These are phyloP conservation scores for Silene uniflora DNA, from an alignment of 148 eudicot genomes.

Conservation along the genomic window DNA sequence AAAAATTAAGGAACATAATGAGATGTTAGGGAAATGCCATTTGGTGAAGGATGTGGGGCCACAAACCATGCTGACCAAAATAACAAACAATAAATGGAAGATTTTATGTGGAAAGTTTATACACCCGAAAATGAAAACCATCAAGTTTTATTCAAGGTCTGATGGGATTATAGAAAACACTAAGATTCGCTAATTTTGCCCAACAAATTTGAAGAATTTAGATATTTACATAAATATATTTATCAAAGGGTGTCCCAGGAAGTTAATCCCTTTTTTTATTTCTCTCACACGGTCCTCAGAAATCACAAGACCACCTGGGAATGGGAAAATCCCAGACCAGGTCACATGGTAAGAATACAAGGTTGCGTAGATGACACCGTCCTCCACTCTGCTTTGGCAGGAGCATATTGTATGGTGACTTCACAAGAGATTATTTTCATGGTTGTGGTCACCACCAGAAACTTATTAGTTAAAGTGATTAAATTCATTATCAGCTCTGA, in stretches of 20 bases:
- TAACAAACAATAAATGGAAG: no score
- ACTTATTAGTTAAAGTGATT: conserved; percentile 3
- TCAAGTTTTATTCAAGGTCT: no score
- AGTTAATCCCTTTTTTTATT: no score
- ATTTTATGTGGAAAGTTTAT: no score
- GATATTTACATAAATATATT: not conserved
- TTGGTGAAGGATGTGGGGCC: no score
- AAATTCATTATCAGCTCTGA: not conserved
- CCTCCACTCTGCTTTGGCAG: not conserved
- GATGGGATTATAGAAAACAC: not conserved
- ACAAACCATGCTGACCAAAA: no score
- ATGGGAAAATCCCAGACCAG: not conserved
- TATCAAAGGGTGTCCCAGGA: not conserved
- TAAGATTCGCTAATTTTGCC: not conserved
- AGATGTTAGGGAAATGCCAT: no score
- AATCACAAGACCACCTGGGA: not conserved
- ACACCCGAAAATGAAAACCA: no score
- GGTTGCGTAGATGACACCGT: not conserved
- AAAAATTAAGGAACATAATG: no score
- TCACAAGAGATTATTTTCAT: not conserved
- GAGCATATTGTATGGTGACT: not conserved
- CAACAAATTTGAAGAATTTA: not conserved
- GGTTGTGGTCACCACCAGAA: not conserved
- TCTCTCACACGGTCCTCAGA: not conserved
- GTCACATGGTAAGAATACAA: not conserved